Base-by-base conservation (phyloP, 2,329 filamentous ascomycete species). In the Aspergillus floridensis region DNA sequence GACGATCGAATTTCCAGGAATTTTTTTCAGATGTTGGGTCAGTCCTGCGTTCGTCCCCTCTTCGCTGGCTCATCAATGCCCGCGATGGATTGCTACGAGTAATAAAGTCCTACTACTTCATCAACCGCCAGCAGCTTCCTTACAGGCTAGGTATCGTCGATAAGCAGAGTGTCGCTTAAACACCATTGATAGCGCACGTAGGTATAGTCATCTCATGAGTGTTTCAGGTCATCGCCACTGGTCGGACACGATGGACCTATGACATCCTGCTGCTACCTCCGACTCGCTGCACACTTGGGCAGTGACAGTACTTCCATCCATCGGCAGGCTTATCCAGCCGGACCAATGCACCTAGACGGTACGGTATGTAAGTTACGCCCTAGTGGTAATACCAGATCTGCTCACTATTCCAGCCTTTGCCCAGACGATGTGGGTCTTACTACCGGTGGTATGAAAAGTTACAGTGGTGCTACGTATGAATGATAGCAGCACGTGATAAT, bases 291-390 rank as follows among this genome's bases (percentile, higher is more conserved):
- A n/a, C 38, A n/a, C 38, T 41, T 41, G 38, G 38, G 38, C 38
- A 41, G 38, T 41, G 5, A 35, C 32, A 12, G 8, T 5, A 35
- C 11, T 35, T 35, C 38, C 2, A n/a, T 41, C 38, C 16, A 24
- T 48, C n/a, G 29, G 47, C 22, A 14, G 29, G 29, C 53, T 47
- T 55, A 48, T 55, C 53, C 53, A 46, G 26, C 53, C 53, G 53
- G 53, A 41, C 8, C 7, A 22, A 26, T 51, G 56, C 57, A 55
- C 44, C 35, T 22, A 32, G 22, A 7, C 11, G 11, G 61, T 63
- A 58, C 35, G 49, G 61, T 63, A 63, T 54, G 49, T 55, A 50
- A 53, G 10, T 54, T 60, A 59, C 57, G 4, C 11, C 16, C n/a
- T 29, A 57, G 44, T 10, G 31, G 22, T 32, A 53, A 53, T 31